These are phyloP conservation scores for Arthrobotrys entomopaga DNA, from an alignment of 2,329 filamentous ascomycete genomes.

Conservation along the genomic window DNA sequence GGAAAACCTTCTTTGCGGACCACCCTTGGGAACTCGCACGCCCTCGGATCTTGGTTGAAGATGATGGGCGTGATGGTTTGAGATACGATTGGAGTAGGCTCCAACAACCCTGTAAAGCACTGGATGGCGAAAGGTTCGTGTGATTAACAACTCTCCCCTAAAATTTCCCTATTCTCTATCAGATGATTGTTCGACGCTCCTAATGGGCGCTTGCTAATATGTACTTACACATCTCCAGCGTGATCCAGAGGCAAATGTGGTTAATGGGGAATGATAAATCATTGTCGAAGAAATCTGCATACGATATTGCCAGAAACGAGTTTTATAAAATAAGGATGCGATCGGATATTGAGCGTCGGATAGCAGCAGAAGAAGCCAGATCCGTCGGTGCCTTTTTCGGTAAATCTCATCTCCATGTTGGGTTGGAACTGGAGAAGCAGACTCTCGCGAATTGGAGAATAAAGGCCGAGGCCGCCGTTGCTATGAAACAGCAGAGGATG, in stretches of 20 bases:
- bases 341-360: constrained; percentile 81
- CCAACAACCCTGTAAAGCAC: constrained; percentile 76
- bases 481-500: constrained; percentile 57
- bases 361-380: constrained; percentile 87
- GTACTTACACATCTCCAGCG: constrained; percentile 67
- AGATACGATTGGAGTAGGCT: constrained; percentile 82
- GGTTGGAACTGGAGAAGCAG: constrained; percentile 82
- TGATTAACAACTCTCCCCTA: background rate
- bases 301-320: constrained; percentile 86
- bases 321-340: constrained; percentile 86
- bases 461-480: constrained; percentile 69
- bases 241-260: constrained; percentile 90
- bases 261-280: constrained; percentile 73
- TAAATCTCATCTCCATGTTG: constrained; percentile 76
- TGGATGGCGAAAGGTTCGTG: constrained; percentile 84
- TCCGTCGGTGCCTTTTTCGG: constrained; percentile 90
- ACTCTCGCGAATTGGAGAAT: constrained; percentile 84
- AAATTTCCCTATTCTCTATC: background rate
- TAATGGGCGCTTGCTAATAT: background rate
- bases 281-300: constrained; percentile 75
- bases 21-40: constrained; percentile 97
- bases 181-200: background rate
- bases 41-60: constrained; percentile 84
- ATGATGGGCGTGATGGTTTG: constrained; percentile 82
- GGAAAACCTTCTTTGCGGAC: constrained; percentile 85